A percentile compares a stretch with the other conserved stretches of the same genome.
Conservation (phyloP, 2,329 filamentous ascomycete species). For the Scytalidium sp. region DNA sequence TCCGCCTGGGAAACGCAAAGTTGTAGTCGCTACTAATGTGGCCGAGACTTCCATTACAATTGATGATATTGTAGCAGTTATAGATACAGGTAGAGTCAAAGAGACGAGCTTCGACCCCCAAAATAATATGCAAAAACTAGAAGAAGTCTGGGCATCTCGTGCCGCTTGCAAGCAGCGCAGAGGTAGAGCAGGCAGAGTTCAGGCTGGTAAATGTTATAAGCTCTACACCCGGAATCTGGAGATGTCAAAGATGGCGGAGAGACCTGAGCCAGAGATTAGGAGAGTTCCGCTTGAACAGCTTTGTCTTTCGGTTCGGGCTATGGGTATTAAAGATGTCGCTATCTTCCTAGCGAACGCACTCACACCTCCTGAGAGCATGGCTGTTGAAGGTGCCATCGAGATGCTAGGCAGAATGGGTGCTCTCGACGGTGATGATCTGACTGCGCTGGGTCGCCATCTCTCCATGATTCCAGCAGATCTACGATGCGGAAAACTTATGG, state of each 20-base stretch:
- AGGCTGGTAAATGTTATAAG: conserved; percentile 91
- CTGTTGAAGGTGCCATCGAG: conserved; percentile 80
- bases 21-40: conserved; percentile 94
- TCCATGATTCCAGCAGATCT: conserved; percentile 93
- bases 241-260: conserved; percentile 73
- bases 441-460: conserved; percentile 88
- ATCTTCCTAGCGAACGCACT: conserved; percentile 81
- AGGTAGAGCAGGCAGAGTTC: conserved; percentile 89
- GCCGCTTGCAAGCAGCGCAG: conserved; percentile 93
- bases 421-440: conserved; percentile 80
- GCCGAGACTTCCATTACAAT: conserved; percentile 99
- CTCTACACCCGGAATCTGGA: conserved; percentile 88
- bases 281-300: conserved; percentile 92
- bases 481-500: conserved; percentile 89
- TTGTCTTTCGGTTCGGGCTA: conserved; percentile 90
- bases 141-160: conserved; percentile 91
- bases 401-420: conserved; percentile 84
- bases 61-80: conserved; percentile 92
- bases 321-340: conserved; percentile 83
- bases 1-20: conserved; percentile 79
- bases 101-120: conserved; percentile 91
- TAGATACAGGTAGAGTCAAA: conserved; percentile 93
- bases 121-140: conserved; percentile 90
- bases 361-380: conserved; percentile 80
- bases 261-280: conserved; percentile 90